Evolutionary conservation across 805 yeast species (phyloP).

Genomic region (Cyberlindnera japonica): DNA sequence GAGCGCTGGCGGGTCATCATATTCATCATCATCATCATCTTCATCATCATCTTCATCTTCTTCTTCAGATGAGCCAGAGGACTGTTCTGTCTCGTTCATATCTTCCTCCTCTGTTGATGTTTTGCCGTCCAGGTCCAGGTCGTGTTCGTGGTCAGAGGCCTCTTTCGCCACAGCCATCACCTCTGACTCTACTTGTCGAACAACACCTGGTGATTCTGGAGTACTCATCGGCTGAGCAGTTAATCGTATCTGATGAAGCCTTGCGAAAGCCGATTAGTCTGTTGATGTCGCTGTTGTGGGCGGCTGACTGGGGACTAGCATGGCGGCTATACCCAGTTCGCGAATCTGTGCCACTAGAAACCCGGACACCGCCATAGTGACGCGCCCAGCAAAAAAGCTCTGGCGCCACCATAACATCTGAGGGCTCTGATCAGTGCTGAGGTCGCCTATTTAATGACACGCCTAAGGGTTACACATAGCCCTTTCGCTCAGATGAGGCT

Average conservation of each 20-base stretch:
- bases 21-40: conserved; percentile 37
- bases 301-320: too few species aligned
- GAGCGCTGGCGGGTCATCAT: conserved; percentile 64
- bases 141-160: conserved; percentile 2
- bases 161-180: not conserved
- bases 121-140: conserved; percentile 8
- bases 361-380: not conserved
- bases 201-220: not conserved
- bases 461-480: not conserved
- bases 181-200: not conserved
- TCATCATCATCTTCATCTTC: conserved; percentile 11
- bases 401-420: conserved; percentile 1
- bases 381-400: not conserved
- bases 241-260: too few species aligned
- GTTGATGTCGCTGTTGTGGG: too few species aligned
- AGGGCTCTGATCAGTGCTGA: too few species aligned
- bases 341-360: not conserved
- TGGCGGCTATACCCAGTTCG: too few species aligned
- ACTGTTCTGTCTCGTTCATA: not conserved
- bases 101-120: conserved; percentile 6
- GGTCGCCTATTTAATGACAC: too few species aligned
- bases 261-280: too few species aligned
- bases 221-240: not conserved
- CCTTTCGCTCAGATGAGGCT: not conserved
- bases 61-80: not conserved